Base-by-base conservation (phyloP, 1,139 yeast species). In the Protomyces macrosporus region DNA sequence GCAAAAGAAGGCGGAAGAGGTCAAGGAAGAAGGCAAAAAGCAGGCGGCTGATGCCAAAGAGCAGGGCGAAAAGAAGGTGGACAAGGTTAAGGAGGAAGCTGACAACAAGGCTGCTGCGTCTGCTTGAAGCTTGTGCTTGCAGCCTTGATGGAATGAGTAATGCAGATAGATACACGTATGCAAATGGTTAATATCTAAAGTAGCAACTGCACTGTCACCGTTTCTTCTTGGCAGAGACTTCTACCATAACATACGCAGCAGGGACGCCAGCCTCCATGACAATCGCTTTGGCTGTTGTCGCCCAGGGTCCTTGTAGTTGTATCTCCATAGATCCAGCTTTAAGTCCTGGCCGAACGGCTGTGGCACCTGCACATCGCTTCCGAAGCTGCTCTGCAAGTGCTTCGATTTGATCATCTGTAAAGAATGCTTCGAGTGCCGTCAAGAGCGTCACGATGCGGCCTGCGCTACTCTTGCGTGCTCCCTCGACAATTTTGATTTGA, bases 301-400 rank as follows among this genome's bases (percentile, higher is more conserved):
- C 14, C 56, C 53, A 51, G 7, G 53, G 40, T 14, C 62, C 62
- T 34, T 58, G 62, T 14, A 58, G 42, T 23, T 9, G n/a, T 23
- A 58, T 16, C 36, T 58, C 62, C 4, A 42, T n/a, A 1, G 36
- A 51, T 34, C 40, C 56, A 14, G 45, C 52, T 52, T 7, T 50
- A 51, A n/a, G 52, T 16, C 42, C 53, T 40, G 45, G 62, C 36
- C 37, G 55, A 36, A 42, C 52, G 16, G 45, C 36, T 45, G 34
- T 51, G 37, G 34, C 55, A n/a, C 40, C 62, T 50, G 62, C 62
- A 42, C 62, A 58, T 39, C 35, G 42, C 23, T 33, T 33, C 35
- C 53, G 53, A 10, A 58, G 16, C 32, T 12, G 51, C 10, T 58
- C 56, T 23, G 40, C 34, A 4, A 58, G 51, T 12, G 9, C 32